Evolutionary conservation across 352 stramenopile genomes (phyloP).

Genomic region (Pythium plurisporium): DNA sequence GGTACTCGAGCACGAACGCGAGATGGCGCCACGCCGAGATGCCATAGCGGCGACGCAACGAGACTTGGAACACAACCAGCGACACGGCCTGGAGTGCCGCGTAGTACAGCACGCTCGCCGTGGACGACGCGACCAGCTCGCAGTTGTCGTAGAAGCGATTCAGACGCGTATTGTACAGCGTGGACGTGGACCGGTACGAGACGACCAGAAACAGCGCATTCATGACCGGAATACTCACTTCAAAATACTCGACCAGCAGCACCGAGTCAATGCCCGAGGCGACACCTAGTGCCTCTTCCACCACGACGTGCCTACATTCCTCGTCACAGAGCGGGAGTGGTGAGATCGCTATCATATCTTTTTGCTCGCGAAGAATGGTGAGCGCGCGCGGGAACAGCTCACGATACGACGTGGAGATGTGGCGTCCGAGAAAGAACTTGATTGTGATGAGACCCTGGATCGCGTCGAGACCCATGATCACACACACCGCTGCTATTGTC

Average conservation of each 20-base stretch:
- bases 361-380: neutral
- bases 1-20: conserved; percentile 29
- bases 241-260: conserved; percentile 21
- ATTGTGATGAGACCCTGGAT: conserved; percentile 12
- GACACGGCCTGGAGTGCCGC: neutral
- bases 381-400: neutral
- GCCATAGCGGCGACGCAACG: conserved; percentile 11
- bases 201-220: conserved; percentile 10
- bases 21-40: conserved; percentile 28
- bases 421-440: conserved; percentile 11
- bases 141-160: conserved; percentile 13
- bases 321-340: too few relatives aligned
- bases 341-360: too few relatives aligned
- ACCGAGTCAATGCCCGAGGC: neutral
- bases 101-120: neutral
- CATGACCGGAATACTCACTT: conserved; percentile 14
- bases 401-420: too few relatives aligned
- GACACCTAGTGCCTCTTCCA: neutral
- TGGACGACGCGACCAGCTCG: neutral
- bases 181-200: conserved; percentile 4
- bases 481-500: neutral
- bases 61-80: neutral
- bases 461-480: conserved; percentile 19
- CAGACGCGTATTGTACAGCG: conserved; percentile 15
- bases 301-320: too few relatives aligned